phyloP scores from a whole-genome alignment of 2,329 filamentous ascomycete genomes.

The Alternaria sp. region DNA sequence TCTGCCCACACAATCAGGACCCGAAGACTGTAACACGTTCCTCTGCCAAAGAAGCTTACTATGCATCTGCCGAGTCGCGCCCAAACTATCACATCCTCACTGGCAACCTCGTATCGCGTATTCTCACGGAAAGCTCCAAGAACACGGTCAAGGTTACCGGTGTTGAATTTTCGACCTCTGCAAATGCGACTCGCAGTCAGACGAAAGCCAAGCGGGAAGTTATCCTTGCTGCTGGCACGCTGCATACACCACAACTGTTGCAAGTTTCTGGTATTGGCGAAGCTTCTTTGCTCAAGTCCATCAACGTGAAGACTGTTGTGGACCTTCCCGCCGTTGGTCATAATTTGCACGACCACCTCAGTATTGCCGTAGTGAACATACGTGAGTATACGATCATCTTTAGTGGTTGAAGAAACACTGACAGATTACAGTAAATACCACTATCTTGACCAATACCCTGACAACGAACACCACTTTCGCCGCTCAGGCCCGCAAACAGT shows the following conservation, averaged over 20 bases:
- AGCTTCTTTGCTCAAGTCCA: constrained; percentile 26
- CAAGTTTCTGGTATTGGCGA: constrained; percentile 44
- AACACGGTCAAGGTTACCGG: constrained; percentile 26
- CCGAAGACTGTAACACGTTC: constrained; percentile 25
- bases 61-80: constrained; percentile 25
- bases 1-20: constrained; percentile 32
- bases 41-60: constrained; percentile 35
- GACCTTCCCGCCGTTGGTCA: constrained; percentile 40
- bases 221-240: constrained; percentile 37
- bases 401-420: not conserved
- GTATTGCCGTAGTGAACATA: constrained; percentile 23
- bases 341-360: constrained; percentile 36
- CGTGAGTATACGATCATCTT: not conserved
- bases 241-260: constrained; percentile 41
- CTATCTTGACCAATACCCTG: constrained; percentile 12
- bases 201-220: constrained; percentile 36
- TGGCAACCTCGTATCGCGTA: constrained; percentile 25
- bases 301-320: constrained; percentile 31
- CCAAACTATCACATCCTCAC: constrained; percentile 35
- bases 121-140: constrained; percentile 23
- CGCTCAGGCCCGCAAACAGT: constrained; percentile 30
- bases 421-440: constrained; percentile 24
- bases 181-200: constrained; percentile 16
- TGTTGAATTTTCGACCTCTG: constrained; percentile 33
- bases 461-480: constrained; percentile 33